Percentiles rank a stretch among this genome's conserved stretches.
Conservation (phyloP, 1,139 yeast genomes). For the Diutina mesorugosa region DNA sequence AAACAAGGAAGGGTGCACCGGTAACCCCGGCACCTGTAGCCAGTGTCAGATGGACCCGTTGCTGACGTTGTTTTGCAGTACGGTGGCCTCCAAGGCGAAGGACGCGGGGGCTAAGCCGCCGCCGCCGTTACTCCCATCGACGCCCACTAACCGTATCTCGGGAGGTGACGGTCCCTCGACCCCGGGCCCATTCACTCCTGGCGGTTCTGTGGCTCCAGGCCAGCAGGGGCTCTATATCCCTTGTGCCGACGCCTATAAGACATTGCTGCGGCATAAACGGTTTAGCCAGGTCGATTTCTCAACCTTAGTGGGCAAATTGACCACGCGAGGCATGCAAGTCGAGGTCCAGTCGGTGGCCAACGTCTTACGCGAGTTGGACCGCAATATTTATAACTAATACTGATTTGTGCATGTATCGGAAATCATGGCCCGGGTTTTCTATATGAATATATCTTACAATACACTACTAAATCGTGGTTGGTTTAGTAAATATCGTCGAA, state of each 20-base stretch:
- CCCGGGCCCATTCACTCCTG: constrained; percentile 12
- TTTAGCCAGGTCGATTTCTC: constrained; percentile 64
- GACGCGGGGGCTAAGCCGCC: background rate
- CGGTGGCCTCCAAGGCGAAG: constrained; percentile 30
- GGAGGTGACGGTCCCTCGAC: constrained; percentile 8
- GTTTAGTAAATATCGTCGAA: no score
- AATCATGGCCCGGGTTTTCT: no score
- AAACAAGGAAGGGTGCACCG: constrained; percentile 48
- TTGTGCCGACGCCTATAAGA: constrained; percentile 79
- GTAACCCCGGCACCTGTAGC: constrained; percentile 76
- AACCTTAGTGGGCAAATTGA: constrained; percentile 59
- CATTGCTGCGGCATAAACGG: constrained; percentile 68
- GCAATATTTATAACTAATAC: constrained; percentile 39
- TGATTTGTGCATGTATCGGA: background rate
- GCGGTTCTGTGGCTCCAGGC: constrained; percentile 7
- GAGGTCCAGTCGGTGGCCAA: constrained; percentile 82
- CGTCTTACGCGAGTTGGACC: constrained; percentile 66
- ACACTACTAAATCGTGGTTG: no score
- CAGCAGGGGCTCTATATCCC: constrained; percentile 55
- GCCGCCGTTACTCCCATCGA: background rate
- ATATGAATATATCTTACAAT: no score
- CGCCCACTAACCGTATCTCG: background rate
- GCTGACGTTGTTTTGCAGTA: constrained; percentile 80
- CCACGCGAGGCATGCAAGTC: constrained; percentile 78
- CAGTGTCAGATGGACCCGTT: constrained; percentile 83